phyloP scores from a whole-genome alignment of 768 basidiomycete species.

The Calvatia gigantea region DNA sequence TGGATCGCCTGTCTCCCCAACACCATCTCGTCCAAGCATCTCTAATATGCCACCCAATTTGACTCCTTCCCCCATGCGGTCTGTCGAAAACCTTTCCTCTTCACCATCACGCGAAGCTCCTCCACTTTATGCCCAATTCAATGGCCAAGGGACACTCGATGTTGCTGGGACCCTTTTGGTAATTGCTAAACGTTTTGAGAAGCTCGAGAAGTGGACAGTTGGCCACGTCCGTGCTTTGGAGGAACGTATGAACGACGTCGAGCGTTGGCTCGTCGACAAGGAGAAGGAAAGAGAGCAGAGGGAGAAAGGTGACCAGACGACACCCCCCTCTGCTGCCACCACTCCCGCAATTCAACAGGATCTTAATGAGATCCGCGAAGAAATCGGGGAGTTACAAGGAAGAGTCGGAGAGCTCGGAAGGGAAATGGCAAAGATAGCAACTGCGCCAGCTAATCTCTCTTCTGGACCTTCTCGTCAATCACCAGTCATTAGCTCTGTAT shows the following conservation, averaged over 20 bases:
- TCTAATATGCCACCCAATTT: constrained; percentile 52
- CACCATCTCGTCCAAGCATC: constrained; percentile 50
- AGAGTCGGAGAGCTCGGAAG: constrained; percentile 72
- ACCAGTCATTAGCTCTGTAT: constrained; percentile 20
- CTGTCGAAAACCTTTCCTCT: constrained; percentile 34
- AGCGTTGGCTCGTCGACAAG: constrained; percentile 84
- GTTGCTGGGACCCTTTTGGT: constrained; percentile 69
- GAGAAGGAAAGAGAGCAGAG: constrained; percentile 60
- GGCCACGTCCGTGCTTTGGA: constrained; percentile 87
- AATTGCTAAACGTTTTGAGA: constrained; percentile 81
- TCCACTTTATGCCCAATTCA: constrained; percentile 78
- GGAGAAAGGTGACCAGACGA: constrained; percentile 17
- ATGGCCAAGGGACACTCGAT: constrained; percentile 67
- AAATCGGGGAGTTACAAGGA: constrained; percentile 69
- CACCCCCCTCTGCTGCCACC: not conserved
- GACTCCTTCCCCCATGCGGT: constrained; percentile 62
- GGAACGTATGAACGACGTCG: constrained; percentile 90
- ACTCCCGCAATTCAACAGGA: constrained; percentile 30
- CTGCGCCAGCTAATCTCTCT: constrained; percentile 45
- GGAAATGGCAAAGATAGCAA: constrained; percentile 74
- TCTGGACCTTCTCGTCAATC: constrained; percentile 47
- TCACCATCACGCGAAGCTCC: constrained; percentile 58
- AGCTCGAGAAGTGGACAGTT: constrained; percentile 87
- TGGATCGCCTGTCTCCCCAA: constrained; percentile 60
- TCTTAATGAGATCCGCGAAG: constrained; percentile 58